These are phyloP conservation scores for Calycina herbarum DNA, from an alignment of 2,329 filamentous ascomycete species.

Conservation along the genomic window DNA sequence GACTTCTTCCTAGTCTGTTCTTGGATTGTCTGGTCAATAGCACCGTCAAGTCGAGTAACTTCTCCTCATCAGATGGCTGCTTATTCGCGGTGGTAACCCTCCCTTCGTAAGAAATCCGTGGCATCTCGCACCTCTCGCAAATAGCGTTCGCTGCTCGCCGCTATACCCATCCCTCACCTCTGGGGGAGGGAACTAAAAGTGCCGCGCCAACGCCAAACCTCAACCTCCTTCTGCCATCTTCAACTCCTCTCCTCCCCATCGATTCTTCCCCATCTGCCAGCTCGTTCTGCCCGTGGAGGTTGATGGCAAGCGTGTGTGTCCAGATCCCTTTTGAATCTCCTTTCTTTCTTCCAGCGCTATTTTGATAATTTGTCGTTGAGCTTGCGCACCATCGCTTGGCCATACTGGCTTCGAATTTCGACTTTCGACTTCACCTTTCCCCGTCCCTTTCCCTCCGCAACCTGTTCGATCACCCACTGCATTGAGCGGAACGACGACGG, in stretches of 20 bases:
- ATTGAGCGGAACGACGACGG: slow-evolving; percentile 18
- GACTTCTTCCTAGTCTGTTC: too few relatives aligned
- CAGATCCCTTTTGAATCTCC: slow-evolving; percentile 22
- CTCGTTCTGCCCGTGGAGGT: slow-evolving; percentile 22
- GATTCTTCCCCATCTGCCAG: slow-evolving; percentile 10
- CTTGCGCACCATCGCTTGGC: slow-evolving; percentile 30
- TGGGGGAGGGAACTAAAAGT: neutral
- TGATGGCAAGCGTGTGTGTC: slow-evolving; percentile 33
- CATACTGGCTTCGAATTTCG: slow-evolving; percentile 15
- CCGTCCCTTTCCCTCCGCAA: slow-evolving; percentile 14
- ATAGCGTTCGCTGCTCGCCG: neutral
- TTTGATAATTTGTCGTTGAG: slow-evolving; percentile 29
- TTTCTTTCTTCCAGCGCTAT: slow-evolving; percentile 31
- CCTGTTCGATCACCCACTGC: slow-evolving; percentile 15
- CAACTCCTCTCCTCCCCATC: slow-evolving; percentile 12
- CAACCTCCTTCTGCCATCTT: slow-evolving; percentile 13
- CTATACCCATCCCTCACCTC: neutral
- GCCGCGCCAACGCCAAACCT: slow-evolving; percentile 2
- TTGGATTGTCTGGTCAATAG: too few relatives aligned
- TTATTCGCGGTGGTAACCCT: too few relatives aligned
- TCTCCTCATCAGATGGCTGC: too few relatives aligned
- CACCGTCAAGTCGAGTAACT: too few relatives aligned
- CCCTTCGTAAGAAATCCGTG: too few relatives aligned
- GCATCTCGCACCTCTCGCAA: neutral
- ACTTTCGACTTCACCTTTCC: slow-evolving; percentile 7